A percentile compares a stretch with the other conserved stretches of the same genome.
phyloP scores from a whole-genome alignment of 208 protist species.

The Trypanosoma rangeli region DNA sequence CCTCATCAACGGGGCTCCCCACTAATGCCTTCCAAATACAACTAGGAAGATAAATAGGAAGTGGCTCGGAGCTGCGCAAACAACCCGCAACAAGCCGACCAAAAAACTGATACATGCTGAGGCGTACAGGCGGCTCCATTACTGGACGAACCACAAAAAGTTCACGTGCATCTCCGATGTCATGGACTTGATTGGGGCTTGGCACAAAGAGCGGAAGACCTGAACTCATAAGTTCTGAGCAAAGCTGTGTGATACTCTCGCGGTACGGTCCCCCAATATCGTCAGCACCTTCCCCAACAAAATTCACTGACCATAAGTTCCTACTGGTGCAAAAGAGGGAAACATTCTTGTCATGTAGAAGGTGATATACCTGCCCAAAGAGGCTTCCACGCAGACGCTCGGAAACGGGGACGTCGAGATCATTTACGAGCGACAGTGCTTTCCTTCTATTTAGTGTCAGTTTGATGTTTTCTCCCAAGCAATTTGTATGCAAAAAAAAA shows the following conservation, averaged over 20 bases:
- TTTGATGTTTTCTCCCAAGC: constrained; percentile 56
- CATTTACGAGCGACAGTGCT: constrained; percentile 64
- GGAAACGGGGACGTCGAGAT: constrained; percentile 31
- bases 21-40: constrained; percentile 92
- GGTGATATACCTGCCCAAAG: constrained; percentile 87
- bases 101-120: constrained; percentile 90
- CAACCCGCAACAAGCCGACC: constrained; percentile 94
- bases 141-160: constrained; percentile 73
- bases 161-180: constrained; percentile 81
- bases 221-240: constrained; percentile 85
- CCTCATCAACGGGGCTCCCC: constrained; percentile 42
- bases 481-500: constrained; percentile 50
- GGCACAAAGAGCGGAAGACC: constrained; percentile 85
- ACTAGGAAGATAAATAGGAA: constrained; percentile 91
- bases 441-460: constrained; percentile 83
- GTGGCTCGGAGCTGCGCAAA: constrained; percentile 87
- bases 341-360: constrained; percentile 53
- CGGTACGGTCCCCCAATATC: constrained; percentile 94
- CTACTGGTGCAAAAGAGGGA: constrained; percentile 73
- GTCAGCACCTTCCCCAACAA: constrained; percentile 91
- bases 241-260: constrained; percentile 90
- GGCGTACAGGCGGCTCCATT: constrained; percentile 36
- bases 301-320: constrained; percentile 86
- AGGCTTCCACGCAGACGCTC: constrained; percentile 68
- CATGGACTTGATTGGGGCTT: constrained; percentile 68